Evolutionary conservation across 192 early-diverging fungal species (phyloP), one percentile per base, ranked within the genome.

Genomic region (Spizellomyces punctatus): DNA sequence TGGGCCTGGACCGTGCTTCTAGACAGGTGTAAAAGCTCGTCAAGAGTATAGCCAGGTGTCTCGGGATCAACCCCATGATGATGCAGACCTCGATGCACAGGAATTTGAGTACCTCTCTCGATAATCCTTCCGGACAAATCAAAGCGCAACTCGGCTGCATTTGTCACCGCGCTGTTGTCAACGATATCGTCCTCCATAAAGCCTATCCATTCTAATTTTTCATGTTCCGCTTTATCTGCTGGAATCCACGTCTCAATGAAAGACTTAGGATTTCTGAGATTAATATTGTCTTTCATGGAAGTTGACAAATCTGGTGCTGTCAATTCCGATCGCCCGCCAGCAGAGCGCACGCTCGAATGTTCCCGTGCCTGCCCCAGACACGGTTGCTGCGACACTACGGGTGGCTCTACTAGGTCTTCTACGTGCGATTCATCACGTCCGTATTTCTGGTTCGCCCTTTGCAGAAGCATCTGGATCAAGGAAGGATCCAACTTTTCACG

Each of bases 51-150:
- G 36, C 96, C 96, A 17, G 96, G 88, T 63, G 87, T 82, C 0
- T 88, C 88, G 10, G 96, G 93, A 41, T 92, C 85, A 17, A 90
- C 88, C 7, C 93, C 94, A 67, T 98, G 96, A 76, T 98, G 96
- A 81, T 96, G 93, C 10, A 98, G 79, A 6, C 93, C 96, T 1
- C 78, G 76, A 62, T 89, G 79, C 0, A 79, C 73, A 2, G 91
- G 88, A 2, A 89, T 76, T 4, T 91, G 79, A 7, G 64, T 64
- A 12, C 66, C 71, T 10, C 49, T n/a, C 10, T 83, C 80, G 46
- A 96, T 74, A 7, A 94, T 80, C 22, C 81, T 78, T 10, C 93
- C 96, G 36, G 87, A 76, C 56, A 98, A 93, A 45, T 91, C 92
- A 73, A 96, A 96, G 44, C 96, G 84, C 19, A 87, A 70, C 22